Percentiles rank a stretch among this genome's conserved stretches.
Evolutionary conservation across 2,329 filamentous ascomycete genomes (phyloP).

Genomic region (Hirsutella rhossiliensis): DNA sequence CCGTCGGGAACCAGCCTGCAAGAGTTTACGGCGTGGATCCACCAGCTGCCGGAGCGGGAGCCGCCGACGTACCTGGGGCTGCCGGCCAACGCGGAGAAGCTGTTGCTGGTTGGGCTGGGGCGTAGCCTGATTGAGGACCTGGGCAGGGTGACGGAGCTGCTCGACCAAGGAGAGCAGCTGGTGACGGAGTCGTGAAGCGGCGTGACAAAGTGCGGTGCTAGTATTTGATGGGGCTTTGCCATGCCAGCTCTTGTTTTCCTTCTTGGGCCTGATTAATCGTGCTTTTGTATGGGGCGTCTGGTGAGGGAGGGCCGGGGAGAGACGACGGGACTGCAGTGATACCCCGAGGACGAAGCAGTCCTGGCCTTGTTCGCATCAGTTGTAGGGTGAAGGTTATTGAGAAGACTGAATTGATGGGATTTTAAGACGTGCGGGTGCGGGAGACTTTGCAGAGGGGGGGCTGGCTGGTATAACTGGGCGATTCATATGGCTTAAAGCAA

Average conservation of each 20-base stretch:
- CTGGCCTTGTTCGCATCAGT: neutral
- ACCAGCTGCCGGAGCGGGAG: constrained; percentile 83
- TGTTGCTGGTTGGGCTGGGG: constrained; percentile 81
- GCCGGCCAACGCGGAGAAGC: constrained; percentile 91
- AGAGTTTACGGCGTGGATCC: constrained; percentile 87
- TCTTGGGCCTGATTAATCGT: neutral
- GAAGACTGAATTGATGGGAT: too few relatives aligned
- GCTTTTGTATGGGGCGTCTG: neutral
- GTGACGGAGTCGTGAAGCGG: constrained; percentile 46
- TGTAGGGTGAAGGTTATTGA: too few relatives aligned
- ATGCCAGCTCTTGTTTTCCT: too few relatives aligned
- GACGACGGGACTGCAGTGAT: neutral
- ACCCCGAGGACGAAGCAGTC: neutral
- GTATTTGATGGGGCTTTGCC: too few relatives aligned
- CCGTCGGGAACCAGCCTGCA: constrained; percentile 71
- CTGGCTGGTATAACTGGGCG: too few relatives aligned
- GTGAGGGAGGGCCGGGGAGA: neutral
- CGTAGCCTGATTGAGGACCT: constrained; percentile 74
- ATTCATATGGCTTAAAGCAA: too few relatives aligned
- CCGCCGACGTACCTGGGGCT: constrained; percentile 90
- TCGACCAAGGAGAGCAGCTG: constrained; percentile 90
- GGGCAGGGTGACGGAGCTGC: constrained; percentile 69
- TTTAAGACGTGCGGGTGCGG: too few relatives aligned
- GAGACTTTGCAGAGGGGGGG: too few relatives aligned
- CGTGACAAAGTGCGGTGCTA: neutral